Evolutionary conservation across 2,329 filamentous ascomycete genomes (phyloP).

Genomic region (Curvularia verruculosa): DNA sequence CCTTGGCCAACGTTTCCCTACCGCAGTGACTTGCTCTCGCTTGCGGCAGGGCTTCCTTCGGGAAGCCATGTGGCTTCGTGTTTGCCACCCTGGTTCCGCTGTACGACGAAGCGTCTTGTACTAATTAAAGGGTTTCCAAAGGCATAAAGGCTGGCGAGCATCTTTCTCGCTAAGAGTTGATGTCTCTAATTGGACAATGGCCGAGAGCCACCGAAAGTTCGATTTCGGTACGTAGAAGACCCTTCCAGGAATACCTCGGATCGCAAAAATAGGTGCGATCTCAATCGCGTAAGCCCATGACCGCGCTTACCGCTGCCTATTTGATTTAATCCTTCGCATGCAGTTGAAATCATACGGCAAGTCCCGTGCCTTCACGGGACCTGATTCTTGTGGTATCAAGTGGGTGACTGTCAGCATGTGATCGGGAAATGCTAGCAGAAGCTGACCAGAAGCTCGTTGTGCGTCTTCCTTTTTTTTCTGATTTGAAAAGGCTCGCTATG

Average conservation of each 20-base stretch:
- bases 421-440: conserved; percentile 1
- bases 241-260: conserved; percentile 12
- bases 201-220: conserved; percentile 8
- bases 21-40: conserved; percentile 11
- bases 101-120: not conserved
- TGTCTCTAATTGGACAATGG: not conserved
- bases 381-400: conserved; percentile 2
- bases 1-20: conserved; percentile 10
- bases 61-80: conserved; percentile 7
- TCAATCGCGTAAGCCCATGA: conserved; percentile 30
- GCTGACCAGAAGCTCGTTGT: conserved; percentile 6
- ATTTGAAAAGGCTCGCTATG: conserved; percentile 14
- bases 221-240: conserved; percentile 12
- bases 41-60: conserved; percentile 9
- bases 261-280: conserved; percentile 17
- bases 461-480: not conserved
- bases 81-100: conserved; percentile 7
- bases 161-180: not conserved
- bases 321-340: conserved; percentile 17
- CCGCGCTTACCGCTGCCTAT: conserved; percentile 16
- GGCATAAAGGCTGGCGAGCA: not conserved
- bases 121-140: not conserved
- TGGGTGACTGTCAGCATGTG: conserved; percentile 15
- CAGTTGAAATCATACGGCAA: conserved; percentile 14
- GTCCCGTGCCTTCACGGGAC: conserved; percentile 10